Evolutionary conservation across 2,329 filamentous ascomycete species (phyloP).

Genomic region (Myriosclerotinia curreyana): DNA sequence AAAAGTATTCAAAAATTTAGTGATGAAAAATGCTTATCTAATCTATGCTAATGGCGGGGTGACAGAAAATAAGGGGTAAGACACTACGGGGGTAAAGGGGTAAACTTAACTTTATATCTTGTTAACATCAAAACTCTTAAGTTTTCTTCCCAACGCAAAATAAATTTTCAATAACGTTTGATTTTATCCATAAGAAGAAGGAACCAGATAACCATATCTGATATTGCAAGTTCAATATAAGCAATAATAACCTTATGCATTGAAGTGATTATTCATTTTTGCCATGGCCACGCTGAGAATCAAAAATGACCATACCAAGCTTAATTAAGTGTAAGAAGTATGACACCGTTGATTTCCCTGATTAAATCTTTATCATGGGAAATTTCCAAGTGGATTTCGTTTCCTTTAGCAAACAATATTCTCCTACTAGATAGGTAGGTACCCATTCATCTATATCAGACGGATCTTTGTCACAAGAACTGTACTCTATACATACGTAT

Average conservation of each 20-base stretch:
- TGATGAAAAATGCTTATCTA: slow-evolving; percentile 12
- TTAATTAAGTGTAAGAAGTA: too few relatives aligned
- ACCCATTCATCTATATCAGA: not conserved
- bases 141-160: not conserved
- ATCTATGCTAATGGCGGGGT: not conserved
- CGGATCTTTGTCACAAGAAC: not conserved
- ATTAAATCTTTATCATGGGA: not conserved
- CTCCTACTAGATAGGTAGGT: not conserved
- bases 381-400: not conserved
- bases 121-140: not conserved
- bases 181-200: not conserved
- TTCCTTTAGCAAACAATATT: not conserved
- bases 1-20: not conserved
- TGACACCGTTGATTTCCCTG: too few relatives aligned
- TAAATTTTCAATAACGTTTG: not conserved
- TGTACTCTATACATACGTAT: not conserved
- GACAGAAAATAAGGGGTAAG: slow-evolving; percentile 5
- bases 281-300: too few relatives aligned
- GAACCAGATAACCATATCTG: not conserved
- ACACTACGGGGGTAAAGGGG: too few relatives aligned
- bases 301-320: not conserved
- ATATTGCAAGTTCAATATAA: not conserved
- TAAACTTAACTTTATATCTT: too few relatives aligned
- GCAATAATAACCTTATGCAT: too few relatives aligned
- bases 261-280: not conserved